Base-by-base conservation (phyloP, 768 basidiomycete genomes). In the Multifurca ochricompacta region DNA sequence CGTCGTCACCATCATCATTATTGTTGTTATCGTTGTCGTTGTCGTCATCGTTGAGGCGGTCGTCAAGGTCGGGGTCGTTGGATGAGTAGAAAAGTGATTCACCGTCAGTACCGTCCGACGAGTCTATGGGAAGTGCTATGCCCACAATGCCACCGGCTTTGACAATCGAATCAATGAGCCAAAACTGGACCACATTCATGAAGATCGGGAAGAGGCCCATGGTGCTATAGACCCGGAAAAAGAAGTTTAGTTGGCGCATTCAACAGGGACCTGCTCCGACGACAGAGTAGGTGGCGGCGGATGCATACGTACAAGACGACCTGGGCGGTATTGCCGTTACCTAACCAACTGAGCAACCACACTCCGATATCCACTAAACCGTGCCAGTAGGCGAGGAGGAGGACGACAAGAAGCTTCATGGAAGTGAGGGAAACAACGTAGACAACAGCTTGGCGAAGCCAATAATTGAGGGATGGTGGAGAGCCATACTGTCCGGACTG, bases 401-500 rank as follows among this genome's bases (percentile, higher is more conserved):
- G 74, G 27, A 96, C 72, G n/a, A 98, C 89, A 37, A 90, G 69
- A n/a, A 91, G 68, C 67, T 98, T 97, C 95, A 97, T 97, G 14
- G 81, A 74, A 1, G 83, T 79, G 23, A 98, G 73, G 4, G 89
- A 77, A 10, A 84, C 69, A 48, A 97, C 78, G 65, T 98, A 98
- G 27, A 94, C 78, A 6, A 83, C 77, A 18, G 90, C 78, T 66
- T 91, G 89, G 42, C 84, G 81, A 23, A 71, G 66, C 89, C 88
- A 95, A 68, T 74, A 87, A 19, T 69, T 70, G 59, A 84, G 58
- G 1, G 81, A 81, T 4, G 92, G 93, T 3, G 94, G 94, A 35
- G 74, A 74, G 16, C 94, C 95, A 67, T 98, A 98, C 54, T 90
- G 74, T 2, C 95, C 95, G 3, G 87, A 87, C 66, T 85, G 78